Evolutionary conservation across 768 basidiomycete species (phyloP), one percentile per base, ranked within the genome.

Genomic region (Butyriboletus loyo): DNA sequence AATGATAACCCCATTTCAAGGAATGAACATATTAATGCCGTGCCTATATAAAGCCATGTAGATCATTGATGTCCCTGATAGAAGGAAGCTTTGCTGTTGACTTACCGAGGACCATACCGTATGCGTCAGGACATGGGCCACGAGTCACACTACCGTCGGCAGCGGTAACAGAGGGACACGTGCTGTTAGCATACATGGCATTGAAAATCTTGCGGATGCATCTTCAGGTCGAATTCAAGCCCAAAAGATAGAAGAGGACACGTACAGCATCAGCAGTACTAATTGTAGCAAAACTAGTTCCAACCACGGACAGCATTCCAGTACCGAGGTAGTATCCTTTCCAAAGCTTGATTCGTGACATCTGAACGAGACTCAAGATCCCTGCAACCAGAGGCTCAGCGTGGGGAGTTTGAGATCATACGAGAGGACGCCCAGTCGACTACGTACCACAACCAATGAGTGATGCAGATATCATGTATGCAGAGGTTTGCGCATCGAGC

Each of bases 401-500:
- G 7, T 4, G 27, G 0, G 30, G 8, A 22, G 17, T 1, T 31
- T 2, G 5, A 39, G 8, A 27, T 21, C 7, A 25, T 9, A 6
- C n/a, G n/a, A 37, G 46, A 48, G 19, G 45, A 35, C 3, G 19
- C 17, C n/a, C 19, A 14, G 17, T 38, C 19, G 10, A 38, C 25
- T 14, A 72, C 82, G 22, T 50, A 85, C 86, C 86, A 61, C 83
- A 87, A n/a, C 84, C 81, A 60, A 91, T 91, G 46, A 92, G 74
- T 2, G 85, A 86, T 1, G 90, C 83, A 8, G 88, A 90, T 57
- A 92, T 81, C 84, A 92, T 82, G 63, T 92, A 93, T 0, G 86
- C 73, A 11, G 84, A 84, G 2, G 77, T 82, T 25, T 68, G 68
- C 2, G 76, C 61, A 44, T 87, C 83, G 19, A 91, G 70, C 52